A percentile compares a stretch with the other conserved stretches of the same genome.
Conservation (phyloP, 2,329 filamentous ascomycete species). For the Colletotrichum shisoi region DNA sequence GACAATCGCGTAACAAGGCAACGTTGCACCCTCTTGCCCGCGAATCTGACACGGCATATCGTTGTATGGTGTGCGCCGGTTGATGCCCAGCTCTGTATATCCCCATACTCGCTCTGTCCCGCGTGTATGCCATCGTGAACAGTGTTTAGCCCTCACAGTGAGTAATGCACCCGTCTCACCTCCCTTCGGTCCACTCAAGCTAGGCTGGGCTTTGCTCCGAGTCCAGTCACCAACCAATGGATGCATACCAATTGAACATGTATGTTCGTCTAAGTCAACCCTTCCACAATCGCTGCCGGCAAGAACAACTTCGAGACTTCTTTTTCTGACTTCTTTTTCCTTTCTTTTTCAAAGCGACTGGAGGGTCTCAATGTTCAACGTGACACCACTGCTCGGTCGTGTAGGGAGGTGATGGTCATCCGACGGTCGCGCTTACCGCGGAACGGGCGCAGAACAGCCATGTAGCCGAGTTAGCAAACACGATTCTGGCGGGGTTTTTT, state of each 20-base stretch:
- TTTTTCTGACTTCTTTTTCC: conserved; percentile 67
- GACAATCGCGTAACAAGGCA: conserved; percentile 33
- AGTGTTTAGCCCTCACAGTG: conserved; percentile 72
- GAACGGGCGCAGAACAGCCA: too few species aligned
- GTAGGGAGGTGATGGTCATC: conserved; percentile 55
- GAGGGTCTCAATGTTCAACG: conserved; percentile 75
- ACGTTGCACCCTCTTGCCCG: conserved; percentile 65
- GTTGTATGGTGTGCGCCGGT: conserved; percentile 73
- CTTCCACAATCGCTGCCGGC: conserved; percentile 59
- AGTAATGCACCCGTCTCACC: conserved; percentile 43
- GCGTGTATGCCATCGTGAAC: conserved; percentile 73
- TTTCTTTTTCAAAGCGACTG: conserved; percentile 70
- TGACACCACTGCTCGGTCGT: conserved; percentile 60
- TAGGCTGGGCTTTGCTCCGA: not conserved
- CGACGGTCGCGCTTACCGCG: too few species aligned
- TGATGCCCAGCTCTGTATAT: conserved; percentile 79
- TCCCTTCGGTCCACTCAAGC: not conserved
- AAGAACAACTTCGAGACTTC: conserved; percentile 70
- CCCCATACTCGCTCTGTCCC: conserved; percentile 78
- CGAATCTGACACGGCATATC: conserved; percentile 75
- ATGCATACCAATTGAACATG: not conserved
- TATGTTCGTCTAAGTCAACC: conserved; percentile 1
- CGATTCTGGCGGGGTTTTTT: too few species aligned
- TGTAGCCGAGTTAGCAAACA: not conserved
- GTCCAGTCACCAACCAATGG: conserved; percentile 26